Base-by-base conservation (phyloP, 371 early-diverging fungal species). In the Smittium mucronatum region DNA sequence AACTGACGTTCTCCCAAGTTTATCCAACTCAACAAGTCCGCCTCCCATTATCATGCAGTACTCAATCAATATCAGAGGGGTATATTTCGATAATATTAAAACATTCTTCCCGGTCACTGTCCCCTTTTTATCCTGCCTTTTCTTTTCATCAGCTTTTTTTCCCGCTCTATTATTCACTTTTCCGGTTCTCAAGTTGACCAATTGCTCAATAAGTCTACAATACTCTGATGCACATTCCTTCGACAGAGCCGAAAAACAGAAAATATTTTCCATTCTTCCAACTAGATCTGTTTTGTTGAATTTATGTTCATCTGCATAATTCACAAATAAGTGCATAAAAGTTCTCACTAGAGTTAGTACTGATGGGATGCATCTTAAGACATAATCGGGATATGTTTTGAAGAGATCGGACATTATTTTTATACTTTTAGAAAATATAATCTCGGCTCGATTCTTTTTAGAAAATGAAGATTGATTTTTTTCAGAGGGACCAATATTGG, bases 1-100 rank as follows among this genome's bases (percentile, higher is more conserved):
- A 28, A 59, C 5, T 59, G 8, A 5, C 26, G 5, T 59, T 16
- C 26, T 15, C 32, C 8, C 5, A 34, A 21, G 15, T 64, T 34
- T 64, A 5, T 64, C 32, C 5, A 64, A 33, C 26, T 64, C 64
- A 15, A 64, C 15, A 21, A 64, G 72, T 5, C 73, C 76, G 29
- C 75, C 78, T 59, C 76, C 76, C 69, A 76, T 76, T 31, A 78
- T 74, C 17, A 76, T 68, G 36, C 79, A 78, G 64, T 78, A 78
- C 60, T 78, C 78, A n/a, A 79, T 71, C 28, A 78, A 67, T 16
- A 78, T 57, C 32, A 72, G 69, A 15, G 78, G 72, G 21, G 68
- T 72, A 57, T 71, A 73, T n/a, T 60, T 60, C 11, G 74, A 64
- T 57, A 78, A 71, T 36, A 74, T 69, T 17, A 69, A 60, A 17